These are phyloP conservation scores for Sugiyamaella americana DNA, from an alignment of 805 yeast species.

Conservation along the genomic window DNA sequence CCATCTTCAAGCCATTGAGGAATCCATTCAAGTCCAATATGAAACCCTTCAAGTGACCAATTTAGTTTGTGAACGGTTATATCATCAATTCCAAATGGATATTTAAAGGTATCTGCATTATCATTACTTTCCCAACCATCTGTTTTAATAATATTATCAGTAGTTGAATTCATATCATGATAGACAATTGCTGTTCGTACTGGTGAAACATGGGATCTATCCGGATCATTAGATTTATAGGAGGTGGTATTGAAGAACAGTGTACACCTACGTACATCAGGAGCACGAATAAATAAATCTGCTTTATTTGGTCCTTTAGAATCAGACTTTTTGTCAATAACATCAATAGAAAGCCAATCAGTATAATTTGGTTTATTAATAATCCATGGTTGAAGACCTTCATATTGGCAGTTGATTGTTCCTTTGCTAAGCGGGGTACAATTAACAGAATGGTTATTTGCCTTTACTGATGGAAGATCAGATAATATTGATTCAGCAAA, in stretches of 20 bases:
- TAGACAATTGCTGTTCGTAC: constrained; percentile 57
- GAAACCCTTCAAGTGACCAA: constrained; percentile 50
- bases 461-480: constrained; percentile 62
- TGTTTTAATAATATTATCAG: neutral
- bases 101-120: constrained; percentile 40
- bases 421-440: constrained; percentile 36
- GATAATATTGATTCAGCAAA: constrained; percentile 43
- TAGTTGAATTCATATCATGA: neutral
- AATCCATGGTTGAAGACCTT: constrained; percentile 44
- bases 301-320: constrained; percentile 39
- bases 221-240: constrained; percentile 29
- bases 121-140: constrained; percentile 7
- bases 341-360: constrained; percentile 45
- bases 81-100: constrained; percentile 56
- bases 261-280: constrained; percentile 59
- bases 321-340: constrained; percentile 37
- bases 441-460: constrained; percentile 29
- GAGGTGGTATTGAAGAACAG: constrained; percentile 50
- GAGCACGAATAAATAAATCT: constrained; percentile 50
- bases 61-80: constrained; percentile 58
- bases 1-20: constrained; percentile 48
- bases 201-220: constrained; percentile 41
- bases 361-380: constrained; percentile 33
- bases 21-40: constrained; percentile 68
- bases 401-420: constrained; percentile 47